These are phyloP conservation scores for Alternaria triticimaculans DNA, from an alignment of 2,329 filamentous ascomycete genomes.

Conservation along the genomic window DNA sequence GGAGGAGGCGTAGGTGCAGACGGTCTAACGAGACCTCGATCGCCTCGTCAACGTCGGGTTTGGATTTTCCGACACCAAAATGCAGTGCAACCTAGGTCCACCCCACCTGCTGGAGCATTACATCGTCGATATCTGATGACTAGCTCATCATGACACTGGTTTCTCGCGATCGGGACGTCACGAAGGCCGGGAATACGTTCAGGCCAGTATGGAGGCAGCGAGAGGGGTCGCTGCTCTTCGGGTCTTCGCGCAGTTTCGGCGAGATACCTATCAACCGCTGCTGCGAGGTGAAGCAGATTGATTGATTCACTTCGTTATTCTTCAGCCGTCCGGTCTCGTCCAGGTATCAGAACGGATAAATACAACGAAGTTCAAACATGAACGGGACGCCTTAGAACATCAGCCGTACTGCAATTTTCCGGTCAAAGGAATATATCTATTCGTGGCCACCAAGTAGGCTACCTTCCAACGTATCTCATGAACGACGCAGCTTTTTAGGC, in stretches of 20 bases:
- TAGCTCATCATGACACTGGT: background rate
- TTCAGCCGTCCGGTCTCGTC: background rate
- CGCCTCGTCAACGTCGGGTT: conserved; percentile 4
- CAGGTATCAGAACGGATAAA: conserved; percentile 2
- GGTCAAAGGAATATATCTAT: background rate
- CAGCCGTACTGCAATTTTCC: background rate
- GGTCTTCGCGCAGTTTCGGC: background rate
- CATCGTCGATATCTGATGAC: background rate
- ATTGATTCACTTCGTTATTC: background rate
- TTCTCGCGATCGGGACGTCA: background rate
- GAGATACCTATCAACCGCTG: background rate
- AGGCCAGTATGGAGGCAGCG: background rate
- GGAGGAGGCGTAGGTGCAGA: conserved; percentile 1
- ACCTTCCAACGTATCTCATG: background rate
- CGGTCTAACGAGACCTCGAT: background rate
- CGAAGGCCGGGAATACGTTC: background rate
- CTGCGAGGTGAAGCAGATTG: background rate
- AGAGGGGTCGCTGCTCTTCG: background rate
- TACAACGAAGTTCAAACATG: background rate
- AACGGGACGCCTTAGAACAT: background rate
- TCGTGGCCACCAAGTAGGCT: background rate
- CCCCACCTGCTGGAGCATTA: conserved; percentile 1
- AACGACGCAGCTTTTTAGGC: background rate
- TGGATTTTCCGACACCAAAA: conserved; percentile 11
- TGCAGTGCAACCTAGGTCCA: conserved; percentile 10